Base-by-base conservation (phyloP, 495 filamentous ascomycete species). In the Xylaria bambusicola region DNA sequence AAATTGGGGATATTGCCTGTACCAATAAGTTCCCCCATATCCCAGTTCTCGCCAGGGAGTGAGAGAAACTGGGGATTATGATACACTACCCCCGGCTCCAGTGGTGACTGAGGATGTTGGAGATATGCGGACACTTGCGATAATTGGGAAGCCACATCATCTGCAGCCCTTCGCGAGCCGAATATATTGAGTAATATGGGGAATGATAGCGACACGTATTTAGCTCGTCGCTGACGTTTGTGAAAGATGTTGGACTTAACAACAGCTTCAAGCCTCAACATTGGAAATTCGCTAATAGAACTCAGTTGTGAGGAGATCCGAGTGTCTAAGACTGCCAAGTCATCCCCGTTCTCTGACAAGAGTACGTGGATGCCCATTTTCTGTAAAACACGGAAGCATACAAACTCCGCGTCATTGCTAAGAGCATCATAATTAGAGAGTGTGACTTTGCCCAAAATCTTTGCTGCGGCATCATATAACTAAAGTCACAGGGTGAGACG, bases 101-200 rank as follows among this genome's bases (percentile, higher is more conserved):
- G 10, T 27, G 35, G 8, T 6, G 29, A 51, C 9, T 51, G 29
- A 15, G 48, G 48, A 51, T 51, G 48, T 51, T 51, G 48, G 29
- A 51, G 48, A 51, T 31, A 51, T 12, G 29, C 29, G 29, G 48
- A 51, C 9, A 51, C 29, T 6, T 51, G 33, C n/a, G 48, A 51
- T 10, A 51, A 15, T 51, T 3, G 1, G 9, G 1, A 17, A 20
- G 48, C 48, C 29, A 51, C 48, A 3, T 23, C 29, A 1, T 35
- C 48, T 36, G 48, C 48, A 3, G 3, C 4, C 23, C 17, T 12
- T 23, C 1, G 33, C 4, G 48, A 29, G 29, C 48, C 48, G 18
- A 51, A 36, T 0, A 51, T 36, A 36, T 51, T 51, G 27, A 51
- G 6, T 51, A 29, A 36, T 36, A 51, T 13, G 17, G 48, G 15